These are phyloP conservation scores for Dipteronia dyeriana DNA, from an alignment of 345 rosid genomes.

Conservation along the genomic window DNA sequence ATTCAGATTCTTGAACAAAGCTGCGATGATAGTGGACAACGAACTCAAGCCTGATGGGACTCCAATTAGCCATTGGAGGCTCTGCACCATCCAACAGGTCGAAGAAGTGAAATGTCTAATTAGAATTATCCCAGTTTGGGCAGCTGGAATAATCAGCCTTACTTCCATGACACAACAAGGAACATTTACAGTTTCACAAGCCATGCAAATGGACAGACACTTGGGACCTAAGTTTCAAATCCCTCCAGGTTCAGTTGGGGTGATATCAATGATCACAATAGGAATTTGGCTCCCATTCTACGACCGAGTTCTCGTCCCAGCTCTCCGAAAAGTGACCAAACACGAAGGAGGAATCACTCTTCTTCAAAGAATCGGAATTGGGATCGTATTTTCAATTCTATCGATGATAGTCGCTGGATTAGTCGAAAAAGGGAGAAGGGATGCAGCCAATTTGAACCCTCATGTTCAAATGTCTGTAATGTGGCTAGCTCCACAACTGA, in stretches of 20 bases:
- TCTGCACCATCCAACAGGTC: constrained; percentile 64
- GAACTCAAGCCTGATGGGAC: constrained; percentile 53
- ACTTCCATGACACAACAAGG: constrained; percentile 44
- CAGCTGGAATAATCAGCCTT: constrained; percentile 46
- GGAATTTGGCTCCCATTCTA: constrained; percentile 67
- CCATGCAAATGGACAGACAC: constrained; percentile 57
- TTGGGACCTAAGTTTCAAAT: constrained; percentile 57
- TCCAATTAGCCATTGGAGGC: constrained; percentile 41
- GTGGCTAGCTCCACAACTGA: constrained; percentile 65
- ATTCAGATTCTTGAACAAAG: constrained; percentile 66
- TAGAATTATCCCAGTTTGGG: constrained; percentile 57
- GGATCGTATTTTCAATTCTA: constrained; percentile 42
- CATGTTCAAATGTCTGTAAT: constrained; percentile 34
- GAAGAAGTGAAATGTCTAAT: constrained; percentile 71
- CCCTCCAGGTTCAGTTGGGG: constrained; percentile 47
- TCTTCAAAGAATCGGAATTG: constrained; percentile 63
- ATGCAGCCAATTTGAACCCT: constrained; percentile 23
- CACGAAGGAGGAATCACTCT: constrained; percentile 52
- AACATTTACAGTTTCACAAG: constrained; percentile 53
- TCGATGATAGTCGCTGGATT: constrained; percentile 55
- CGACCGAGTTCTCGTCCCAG: constrained; percentile 52
- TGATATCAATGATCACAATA: constrained; percentile 49
- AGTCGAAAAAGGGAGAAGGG: constrained; percentile 50
- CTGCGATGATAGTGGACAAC: constrained; percentile 46
- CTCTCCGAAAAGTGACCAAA: constrained; percentile 40